Evolutionary conservation across 2,329 filamentous ascomycete species (phyloP).

Genomic region (Diaporthe sp.): DNA sequence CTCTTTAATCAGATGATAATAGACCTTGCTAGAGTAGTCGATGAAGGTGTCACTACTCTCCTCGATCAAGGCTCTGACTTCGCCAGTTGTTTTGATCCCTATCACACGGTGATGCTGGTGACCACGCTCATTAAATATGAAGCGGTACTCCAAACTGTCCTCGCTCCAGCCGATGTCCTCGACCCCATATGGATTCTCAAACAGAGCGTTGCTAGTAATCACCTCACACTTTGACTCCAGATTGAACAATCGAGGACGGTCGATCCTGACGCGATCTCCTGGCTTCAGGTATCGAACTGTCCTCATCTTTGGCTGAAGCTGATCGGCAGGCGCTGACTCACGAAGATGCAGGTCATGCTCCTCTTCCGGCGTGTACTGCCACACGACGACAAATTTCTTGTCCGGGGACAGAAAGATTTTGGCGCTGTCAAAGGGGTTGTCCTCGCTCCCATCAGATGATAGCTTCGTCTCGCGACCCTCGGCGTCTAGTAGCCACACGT

Average conservation of each 20-base stretch:
- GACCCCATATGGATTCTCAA: not conserved
- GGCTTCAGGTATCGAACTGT: not conserved
- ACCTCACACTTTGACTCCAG: conserved; percentile 3
- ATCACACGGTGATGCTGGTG: not conserved
- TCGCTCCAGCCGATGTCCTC: not conserved
- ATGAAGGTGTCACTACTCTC: conserved; percentile 2
- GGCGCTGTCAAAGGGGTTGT: not conserved
- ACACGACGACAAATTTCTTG: not conserved
- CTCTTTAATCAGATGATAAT: not conserved
- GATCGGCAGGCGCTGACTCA: not conserved
- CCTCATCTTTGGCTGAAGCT: not conserved
- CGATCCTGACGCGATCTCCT: conserved; percentile 10
- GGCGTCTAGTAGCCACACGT: not conserved
- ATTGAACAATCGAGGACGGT: not conserved
- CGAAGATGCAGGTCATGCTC: not conserved
- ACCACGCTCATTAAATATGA: not conserved
- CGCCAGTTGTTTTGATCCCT: not conserved
- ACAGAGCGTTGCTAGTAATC: not conserved
- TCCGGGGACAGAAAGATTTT: not conserved
- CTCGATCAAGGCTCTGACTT: conserved; percentile 10
- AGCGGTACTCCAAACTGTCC: not conserved
- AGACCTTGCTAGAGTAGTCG: conserved; percentile 10
- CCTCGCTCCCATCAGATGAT: not conserved
- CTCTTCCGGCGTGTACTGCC: conserved; percentile 7
- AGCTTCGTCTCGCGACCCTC: not conserved